These are phyloP conservation scores for Penicillium silybi DNA, from an alignment of 495 filamentous ascomycete species.

Conservation along the genomic window DNA sequence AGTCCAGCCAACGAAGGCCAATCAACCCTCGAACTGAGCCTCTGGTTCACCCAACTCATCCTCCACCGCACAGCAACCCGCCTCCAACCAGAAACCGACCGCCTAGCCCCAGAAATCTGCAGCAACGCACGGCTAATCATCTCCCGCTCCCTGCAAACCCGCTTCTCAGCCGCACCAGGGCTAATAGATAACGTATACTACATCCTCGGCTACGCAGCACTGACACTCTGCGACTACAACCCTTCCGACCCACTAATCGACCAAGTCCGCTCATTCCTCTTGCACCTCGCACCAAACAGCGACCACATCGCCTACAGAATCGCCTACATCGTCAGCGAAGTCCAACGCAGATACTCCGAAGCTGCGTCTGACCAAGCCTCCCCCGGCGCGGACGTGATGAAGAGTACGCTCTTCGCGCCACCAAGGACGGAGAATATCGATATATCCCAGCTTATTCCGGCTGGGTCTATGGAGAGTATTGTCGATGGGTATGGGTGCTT, in stretches of 20 bases:
- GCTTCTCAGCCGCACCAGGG: conserved; percentile 27
- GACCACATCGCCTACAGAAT: conserved; percentile 38
- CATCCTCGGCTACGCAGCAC: conserved; percentile 37
- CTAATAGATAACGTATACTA: conserved; percentile 38
- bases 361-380: conserved; percentile 12
- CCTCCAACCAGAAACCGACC: conserved; percentile 27
- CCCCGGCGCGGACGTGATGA: conserved; percentile 5
- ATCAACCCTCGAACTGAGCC: conserved; percentile 33
- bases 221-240: conserved; percentile 40
- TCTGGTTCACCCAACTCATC: conserved; percentile 40
- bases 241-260: conserved; percentile 34
- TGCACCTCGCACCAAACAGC: conserved; percentile 35
- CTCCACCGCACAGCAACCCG: conserved; percentile 33
- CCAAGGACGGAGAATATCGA: conserved; percentile 17
- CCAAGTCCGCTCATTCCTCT: conserved; percentile 35
- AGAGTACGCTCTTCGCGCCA: conserved; percentile 11
- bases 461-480: conserved; percentile 15
- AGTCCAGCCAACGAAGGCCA: conserved; percentile 25
- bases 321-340: conserved; percentile 26
- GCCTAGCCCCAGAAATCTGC: conserved; percentile 28
- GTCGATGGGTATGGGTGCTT: conserved; percentile 24
- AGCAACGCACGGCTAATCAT: conserved; percentile 35
- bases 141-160: conserved; percentile 32
- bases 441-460: conserved; percentile 18
- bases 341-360: conserved; percentile 26